These are phyloP conservation scores for Fusarium oligoseptatum DNA, from an alignment of 2,329 filamentous ascomycete species.

Conservation along the genomic window DNA sequence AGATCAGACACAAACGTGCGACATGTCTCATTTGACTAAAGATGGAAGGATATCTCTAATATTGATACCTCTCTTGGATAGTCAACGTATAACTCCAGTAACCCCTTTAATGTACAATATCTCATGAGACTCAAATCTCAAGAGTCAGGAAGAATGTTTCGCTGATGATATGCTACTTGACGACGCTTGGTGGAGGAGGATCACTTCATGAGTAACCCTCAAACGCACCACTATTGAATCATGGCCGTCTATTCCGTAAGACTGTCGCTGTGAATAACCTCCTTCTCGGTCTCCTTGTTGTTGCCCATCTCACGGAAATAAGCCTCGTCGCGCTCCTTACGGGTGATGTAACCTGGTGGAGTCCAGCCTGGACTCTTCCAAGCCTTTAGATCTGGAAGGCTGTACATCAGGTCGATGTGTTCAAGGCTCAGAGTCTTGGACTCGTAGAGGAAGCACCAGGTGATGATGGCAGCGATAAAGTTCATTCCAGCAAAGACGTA, in stretches of 20 bases:
- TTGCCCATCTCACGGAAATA: slow-evolving; percentile 32
- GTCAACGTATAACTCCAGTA: background rate
- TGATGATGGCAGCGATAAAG: slow-evolving; percentile 67
- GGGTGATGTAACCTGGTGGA: slow-evolving; percentile 56
- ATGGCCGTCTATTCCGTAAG: background rate
- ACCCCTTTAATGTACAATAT: background rate
- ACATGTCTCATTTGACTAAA: background rate
- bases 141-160: background rate
- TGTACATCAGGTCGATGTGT: slow-evolving; percentile 78
- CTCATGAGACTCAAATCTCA: background rate
- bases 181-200: background rate
- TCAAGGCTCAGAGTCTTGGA: slow-evolving; percentile 73
- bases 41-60: background rate
- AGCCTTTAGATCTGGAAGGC: slow-evolving; percentile 66
- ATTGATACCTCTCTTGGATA: background rate
- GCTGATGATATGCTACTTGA: background rate
- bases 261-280: slow-evolving; percentile 7
- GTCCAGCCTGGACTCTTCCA: slow-evolving; percentile 69
- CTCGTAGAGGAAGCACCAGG: slow-evolving; percentile 79
- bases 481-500: slow-evolving; percentile 75
- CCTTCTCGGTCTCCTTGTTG: slow-evolving; percentile 12
- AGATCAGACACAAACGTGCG: background rate
- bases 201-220: background rate
- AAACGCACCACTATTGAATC: background rate
- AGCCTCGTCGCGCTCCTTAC: slow-evolving; percentile 50